phyloP scores from a whole-genome alignment of 2,329 filamentous ascomycete species.

The Trichoderma sp. region DNA sequence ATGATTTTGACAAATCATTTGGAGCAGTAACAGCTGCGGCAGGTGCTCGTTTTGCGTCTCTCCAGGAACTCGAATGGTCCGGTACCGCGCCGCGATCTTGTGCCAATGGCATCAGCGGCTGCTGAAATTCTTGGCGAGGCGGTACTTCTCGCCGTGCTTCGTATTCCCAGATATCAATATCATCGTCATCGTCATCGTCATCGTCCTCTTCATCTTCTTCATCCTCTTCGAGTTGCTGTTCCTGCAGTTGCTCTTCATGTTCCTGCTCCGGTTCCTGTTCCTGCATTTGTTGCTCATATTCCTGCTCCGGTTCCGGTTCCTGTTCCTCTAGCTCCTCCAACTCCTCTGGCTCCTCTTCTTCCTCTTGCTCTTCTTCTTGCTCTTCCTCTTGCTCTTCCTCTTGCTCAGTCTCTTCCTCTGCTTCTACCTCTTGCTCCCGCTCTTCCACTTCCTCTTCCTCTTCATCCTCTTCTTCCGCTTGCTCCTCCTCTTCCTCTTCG shows the following conservation, averaged over 20 bases:
- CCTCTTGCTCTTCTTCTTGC: slow-evolving; percentile 17
- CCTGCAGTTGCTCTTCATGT: background rate
- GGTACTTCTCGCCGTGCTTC: slow-evolving; percentile 50
- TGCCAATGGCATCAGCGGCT: slow-evolving; percentile 28
- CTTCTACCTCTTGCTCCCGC: background rate
- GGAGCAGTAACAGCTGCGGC: background rate
- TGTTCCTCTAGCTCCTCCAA: background rate
- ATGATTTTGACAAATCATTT: slow-evolving; percentile 22
- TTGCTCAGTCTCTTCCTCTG: background rate
- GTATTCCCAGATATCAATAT: slow-evolving; percentile 56
- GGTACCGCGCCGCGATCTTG: slow-evolving; percentile 31
- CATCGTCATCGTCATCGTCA: slow-evolving; percentile 40
- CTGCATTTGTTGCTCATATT: background rate
- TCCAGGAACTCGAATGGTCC: slow-evolving; percentile 40
- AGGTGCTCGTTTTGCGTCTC: slow-evolving; percentile 20
- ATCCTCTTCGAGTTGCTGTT: background rate
- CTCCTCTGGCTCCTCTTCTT: background rate
- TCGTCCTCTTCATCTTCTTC: background rate
- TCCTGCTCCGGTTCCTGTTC: background rate
- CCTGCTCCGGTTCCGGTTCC: background rate
- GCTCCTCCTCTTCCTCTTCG: background rate
- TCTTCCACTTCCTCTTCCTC: background rate
- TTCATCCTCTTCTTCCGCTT: slow-evolving; percentile 18
- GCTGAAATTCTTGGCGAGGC: slow-evolving; percentile 34
- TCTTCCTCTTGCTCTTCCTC: background rate